These are phyloP conservation scores for Teunomyces stri DNA, from an alignment of 805 yeast species.

Conservation along the genomic window DNA sequence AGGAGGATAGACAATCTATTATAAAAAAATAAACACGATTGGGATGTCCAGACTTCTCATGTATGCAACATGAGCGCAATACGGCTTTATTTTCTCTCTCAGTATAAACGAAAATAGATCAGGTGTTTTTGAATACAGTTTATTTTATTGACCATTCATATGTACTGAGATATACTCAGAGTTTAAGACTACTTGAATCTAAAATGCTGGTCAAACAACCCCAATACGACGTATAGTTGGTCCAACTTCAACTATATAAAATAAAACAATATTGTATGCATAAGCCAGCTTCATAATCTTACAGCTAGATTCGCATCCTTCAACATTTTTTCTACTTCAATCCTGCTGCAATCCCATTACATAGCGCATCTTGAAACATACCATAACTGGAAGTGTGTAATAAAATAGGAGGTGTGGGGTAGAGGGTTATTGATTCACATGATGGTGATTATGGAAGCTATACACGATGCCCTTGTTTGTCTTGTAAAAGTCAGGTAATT, in stretches of 20 bases:
- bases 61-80: slow-evolving; percentile 3
- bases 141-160: background rate
- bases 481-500: too few relatives aligned
- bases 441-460: background rate
- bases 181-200: background rate
- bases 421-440: background rate
- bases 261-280: background rate
- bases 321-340: background rate
- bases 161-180: background rate
- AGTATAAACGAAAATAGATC: background rate
- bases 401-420: too few relatives aligned
- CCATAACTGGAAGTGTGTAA: too few relatives aligned
- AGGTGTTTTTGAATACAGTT: background rate
- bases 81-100: too few relatives aligned
- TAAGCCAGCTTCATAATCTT: background rate
- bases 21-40: background rate
- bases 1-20: background rate
- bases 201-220: background rate
- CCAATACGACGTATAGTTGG: background rate
- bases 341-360: background rate
- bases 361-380: background rate
- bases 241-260: background rate
- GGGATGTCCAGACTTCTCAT: background rate
- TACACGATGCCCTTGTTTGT: too few relatives aligned
- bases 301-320: background rate